Percentiles rank a stretch among this genome's conserved stretches.
Conservation (phyloP, 1,139 yeast genomes). For the Lizanozyma gosingica region DNA sequence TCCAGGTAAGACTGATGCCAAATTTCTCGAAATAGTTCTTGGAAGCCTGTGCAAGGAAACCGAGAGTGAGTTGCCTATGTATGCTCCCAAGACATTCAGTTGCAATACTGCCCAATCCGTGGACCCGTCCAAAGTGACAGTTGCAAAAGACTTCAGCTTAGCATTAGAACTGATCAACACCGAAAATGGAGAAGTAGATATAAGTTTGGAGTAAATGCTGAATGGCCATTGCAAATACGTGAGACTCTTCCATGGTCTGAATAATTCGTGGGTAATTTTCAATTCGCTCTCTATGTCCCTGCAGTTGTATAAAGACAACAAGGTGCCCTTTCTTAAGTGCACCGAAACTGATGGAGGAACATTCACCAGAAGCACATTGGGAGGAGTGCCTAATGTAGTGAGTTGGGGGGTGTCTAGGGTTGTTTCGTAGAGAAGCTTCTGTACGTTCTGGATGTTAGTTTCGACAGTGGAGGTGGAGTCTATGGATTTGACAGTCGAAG, state of each 20-base stretch:
- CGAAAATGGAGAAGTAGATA: slow-evolving; percentile 41
- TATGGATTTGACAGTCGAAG: not conserved
- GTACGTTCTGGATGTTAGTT: not conserved
- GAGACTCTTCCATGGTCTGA: not conserved
- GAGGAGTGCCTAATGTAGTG: slow-evolving; percentile 35
- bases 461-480: not conserved
- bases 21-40: slow-evolving; percentile 22
- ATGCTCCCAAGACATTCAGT: slow-evolving; percentile 38
- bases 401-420: slow-evolving; percentile 12
- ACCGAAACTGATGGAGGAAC: slow-evolving; percentile 55
- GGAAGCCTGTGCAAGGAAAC: slow-evolving; percentile 34
- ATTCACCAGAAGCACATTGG: slow-evolving; percentile 33
- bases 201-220: slow-evolving; percentile 33
- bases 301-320: slow-evolving; percentile 34
- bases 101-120: slow-evolving; percentile 54
- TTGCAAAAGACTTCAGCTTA: slow-evolving; percentile 26
- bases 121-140: slow-evolving; percentile 44
- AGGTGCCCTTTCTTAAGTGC: slow-evolving; percentile 35
- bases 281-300: not conserved
- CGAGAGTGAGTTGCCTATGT: slow-evolving; percentile 41
- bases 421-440: not conserved
- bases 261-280: not conserved
- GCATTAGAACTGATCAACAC: slow-evolving; percentile 20
- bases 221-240: slow-evolving; percentile 22
- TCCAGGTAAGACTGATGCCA: slow-evolving; percentile 15